phyloP scores from a whole-genome alignment of 176 grass and related monocot species.

The Raddia distichophylla region DNA sequence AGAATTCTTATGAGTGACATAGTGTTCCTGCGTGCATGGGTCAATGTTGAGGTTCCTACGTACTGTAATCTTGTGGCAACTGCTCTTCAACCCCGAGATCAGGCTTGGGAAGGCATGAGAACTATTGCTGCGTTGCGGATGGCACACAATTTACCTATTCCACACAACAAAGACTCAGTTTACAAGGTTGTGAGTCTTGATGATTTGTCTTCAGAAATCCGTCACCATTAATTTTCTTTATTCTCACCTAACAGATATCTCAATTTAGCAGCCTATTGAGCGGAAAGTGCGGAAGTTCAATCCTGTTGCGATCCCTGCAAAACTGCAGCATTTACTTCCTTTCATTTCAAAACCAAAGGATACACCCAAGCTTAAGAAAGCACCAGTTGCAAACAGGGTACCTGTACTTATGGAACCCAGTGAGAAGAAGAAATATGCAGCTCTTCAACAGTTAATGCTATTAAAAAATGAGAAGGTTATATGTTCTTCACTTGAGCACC shows the following conservation, averaged over 20 bases:
- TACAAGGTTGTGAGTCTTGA: constrained; percentile 64
- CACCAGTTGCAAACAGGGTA: constrained; percentile 47
- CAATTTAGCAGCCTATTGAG: constrained; percentile 65
- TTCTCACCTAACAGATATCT: constrained; percentile 22
- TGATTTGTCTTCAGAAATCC: background rate
- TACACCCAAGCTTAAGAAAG: constrained; percentile 45
- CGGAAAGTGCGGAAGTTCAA: constrained; percentile 87
- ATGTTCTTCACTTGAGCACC: background rate
- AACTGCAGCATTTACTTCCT: constrained; percentile 76
- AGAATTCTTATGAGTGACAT: constrained; percentile 98
- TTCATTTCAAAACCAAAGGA: constrained; percentile 86
- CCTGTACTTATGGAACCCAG: constrained; percentile 72
- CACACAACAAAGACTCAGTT: constrained; percentile 84
- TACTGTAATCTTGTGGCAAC: constrained; percentile 76
- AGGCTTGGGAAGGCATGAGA: constrained; percentile 88
- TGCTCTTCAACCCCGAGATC: constrained; percentile 70
- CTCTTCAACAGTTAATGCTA: constrained; percentile 65
- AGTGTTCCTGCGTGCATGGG: constrained; percentile 94
- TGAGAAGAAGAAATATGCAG: constrained; percentile 52
- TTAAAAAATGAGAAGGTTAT: constrained; percentile 83
- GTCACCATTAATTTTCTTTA: constrained; percentile 6
- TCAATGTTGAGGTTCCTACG: constrained; percentile 77
- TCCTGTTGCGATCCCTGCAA: constrained; percentile 70
- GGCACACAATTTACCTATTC: constrained; percentile 61
- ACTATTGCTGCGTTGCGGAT: constrained; percentile 74